Evolutionary conservation across 192 early-diverging fungal genomes (phyloP).

Genomic region (Podochytrium sp.): DNA sequence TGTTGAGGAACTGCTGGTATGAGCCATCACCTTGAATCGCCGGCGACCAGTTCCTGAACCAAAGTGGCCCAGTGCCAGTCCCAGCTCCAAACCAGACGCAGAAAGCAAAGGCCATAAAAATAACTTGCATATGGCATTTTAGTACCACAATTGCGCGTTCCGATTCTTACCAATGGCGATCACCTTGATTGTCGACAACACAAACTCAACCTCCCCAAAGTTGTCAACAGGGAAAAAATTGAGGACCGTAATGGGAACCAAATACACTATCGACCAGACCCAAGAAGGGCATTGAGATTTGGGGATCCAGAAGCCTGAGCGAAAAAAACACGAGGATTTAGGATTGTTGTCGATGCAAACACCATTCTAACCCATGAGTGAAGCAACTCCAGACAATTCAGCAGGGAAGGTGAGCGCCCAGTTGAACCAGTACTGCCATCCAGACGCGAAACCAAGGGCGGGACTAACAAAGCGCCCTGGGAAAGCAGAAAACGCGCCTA

Average conservation of each 20-base stretch:
- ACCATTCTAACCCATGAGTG: too few relatives aligned
- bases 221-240: slow-evolving; percentile 64
- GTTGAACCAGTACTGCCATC: slow-evolving; percentile 37
- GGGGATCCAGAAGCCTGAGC: slow-evolving; percentile 64
- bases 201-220: slow-evolving; percentile 79
- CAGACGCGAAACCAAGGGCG: slow-evolving; percentile 45
- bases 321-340: too few relatives aligned
- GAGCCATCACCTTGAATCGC: neutral
- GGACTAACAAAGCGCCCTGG: too few relatives aligned
- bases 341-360: too few relatives aligned
- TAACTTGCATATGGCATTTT: too few relatives aligned
- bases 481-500: too few relatives aligned
- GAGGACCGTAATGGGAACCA: slow-evolving; percentile 60
- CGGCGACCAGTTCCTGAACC: slow-evolving; percentile 45
- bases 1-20: slow-evolving; percentile 48
- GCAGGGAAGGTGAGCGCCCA: slow-evolving; percentile 41
- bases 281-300: slow-evolving; percentile 31
- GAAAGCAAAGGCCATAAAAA: slow-evolving; percentile 77
- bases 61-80: slow-evolving; percentile 18
- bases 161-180: slow-evolving; percentile 72
- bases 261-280: slow-evolving; percentile 56
- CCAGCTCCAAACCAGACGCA: neutral
- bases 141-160: too few relatives aligned
- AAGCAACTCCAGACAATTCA: slow-evolving; percentile 77
- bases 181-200: slow-evolving; percentile 81